Percentiles rank a stretch among this genome's conserved stretches.
phyloP scores from a whole-genome alignment of 192 early-diverging fungal species.

The Umbelopsis sp. region DNA sequence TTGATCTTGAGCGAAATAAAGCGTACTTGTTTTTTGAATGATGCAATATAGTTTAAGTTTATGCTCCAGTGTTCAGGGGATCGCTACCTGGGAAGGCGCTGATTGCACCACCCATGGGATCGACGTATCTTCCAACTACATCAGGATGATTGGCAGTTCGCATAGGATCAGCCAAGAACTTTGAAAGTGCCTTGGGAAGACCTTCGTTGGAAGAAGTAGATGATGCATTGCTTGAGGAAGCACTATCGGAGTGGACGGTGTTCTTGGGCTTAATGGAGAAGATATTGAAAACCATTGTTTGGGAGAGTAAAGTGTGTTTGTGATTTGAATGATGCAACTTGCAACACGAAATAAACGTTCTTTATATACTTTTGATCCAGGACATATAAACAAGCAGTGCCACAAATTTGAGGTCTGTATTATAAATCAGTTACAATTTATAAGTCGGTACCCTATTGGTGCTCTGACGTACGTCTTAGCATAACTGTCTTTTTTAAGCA shows the following conservation, averaged over 20 bases:
- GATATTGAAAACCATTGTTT: slow-evolving; percentile 3
- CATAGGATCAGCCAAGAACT: slow-evolving; percentile 32
- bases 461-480: too few relatives aligned
- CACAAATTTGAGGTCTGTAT: too few relatives aligned
- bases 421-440: too few relatives aligned
- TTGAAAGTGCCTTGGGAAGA: not conserved
- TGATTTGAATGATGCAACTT: not conserved
- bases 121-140: slow-evolving; percentile 20
- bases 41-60: slow-evolving; percentile 7
- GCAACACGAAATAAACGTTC: not conserved
- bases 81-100: slow-evolving; percentile 7
- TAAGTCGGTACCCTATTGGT: too few relatives aligned
- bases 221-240: not conserved
- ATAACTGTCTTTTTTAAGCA: too few relatives aligned
- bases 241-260: not conserved
- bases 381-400: too few relatives aligned
- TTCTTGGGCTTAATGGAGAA: not conserved
- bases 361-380: slow-evolving; percentile 9
- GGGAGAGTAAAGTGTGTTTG: not conserved
- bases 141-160: slow-evolving; percentile 24
- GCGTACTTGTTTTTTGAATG: too few relatives aligned
- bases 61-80: slow-evolving; percentile 29
- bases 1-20: not conserved
- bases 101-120: slow-evolving; percentile 22
- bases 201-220: not conserved